These are phyloP conservation scores for Zygosaccharomyces lentus DNA, from an alignment of 805 yeast species.

Conservation along the genomic window DNA sequence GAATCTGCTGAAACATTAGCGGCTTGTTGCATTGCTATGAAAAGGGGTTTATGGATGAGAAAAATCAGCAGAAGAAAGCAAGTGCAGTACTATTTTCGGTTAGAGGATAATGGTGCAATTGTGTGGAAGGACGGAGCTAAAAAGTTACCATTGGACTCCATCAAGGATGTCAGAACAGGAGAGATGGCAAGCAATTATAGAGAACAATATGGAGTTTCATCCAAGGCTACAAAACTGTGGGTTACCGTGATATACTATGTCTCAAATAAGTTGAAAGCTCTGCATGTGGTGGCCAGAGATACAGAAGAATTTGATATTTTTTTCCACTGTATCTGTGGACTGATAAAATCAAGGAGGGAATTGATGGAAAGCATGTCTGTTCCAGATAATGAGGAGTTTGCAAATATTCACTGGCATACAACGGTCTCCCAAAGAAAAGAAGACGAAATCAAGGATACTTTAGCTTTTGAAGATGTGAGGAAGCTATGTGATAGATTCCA, in stretches of 20 bases:
- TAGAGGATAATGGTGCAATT: conserved; percentile 21
- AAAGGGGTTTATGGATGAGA: conserved; percentile 23
- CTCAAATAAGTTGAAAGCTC: conserved; percentile 62
- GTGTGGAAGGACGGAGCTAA: conserved; percentile 31
- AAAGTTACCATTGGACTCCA: conserved; percentile 30
- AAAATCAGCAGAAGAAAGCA: conserved; percentile 33
- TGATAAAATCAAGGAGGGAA: conserved; percentile 55
- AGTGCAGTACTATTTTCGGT: conserved; percentile 21
- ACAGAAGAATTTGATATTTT: conserved; percentile 51
- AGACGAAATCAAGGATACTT: conserved; percentile 34
- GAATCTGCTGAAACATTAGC: conserved; percentile 12
- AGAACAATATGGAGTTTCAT: conserved; percentile 73
- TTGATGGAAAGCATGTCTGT: conserved; percentile 59
- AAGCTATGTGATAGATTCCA: conserved; percentile 64
- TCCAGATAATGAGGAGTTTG: conserved; percentile 55
- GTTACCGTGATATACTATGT: conserved; percentile 70
- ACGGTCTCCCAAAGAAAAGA: conserved; percentile 38
- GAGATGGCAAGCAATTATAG: conserved; percentile 78
- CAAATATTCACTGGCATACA: conserved; percentile 59
- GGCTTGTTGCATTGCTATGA: conserved; percentile 12
- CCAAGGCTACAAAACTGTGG: conserved; percentile 68
- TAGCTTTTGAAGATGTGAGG: conserved; percentile 64
- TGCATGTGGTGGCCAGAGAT: conserved; percentile 69
- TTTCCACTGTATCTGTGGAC: conserved; percentile 48
- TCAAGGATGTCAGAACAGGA: conserved; percentile 42